Evolutionary conservation across 23 red algal genomes (phyloP).

Genomic region (Gracilaria vermiculophylla): DNA sequence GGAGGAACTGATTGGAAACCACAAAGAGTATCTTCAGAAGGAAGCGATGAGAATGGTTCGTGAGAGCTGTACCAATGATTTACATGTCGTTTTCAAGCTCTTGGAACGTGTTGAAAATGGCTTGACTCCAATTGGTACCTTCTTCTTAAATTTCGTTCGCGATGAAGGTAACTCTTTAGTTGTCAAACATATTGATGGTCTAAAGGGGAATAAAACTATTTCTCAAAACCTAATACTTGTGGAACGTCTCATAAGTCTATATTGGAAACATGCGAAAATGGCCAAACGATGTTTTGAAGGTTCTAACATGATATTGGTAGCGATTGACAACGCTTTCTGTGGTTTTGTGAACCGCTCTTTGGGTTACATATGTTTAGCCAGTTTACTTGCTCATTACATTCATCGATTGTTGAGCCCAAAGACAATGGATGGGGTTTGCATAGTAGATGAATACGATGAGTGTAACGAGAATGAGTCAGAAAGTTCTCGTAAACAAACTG

Average conservation of each 20-base stretch:
- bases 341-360: conserved; percentile 46
- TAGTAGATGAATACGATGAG: conserved; percentile 8
- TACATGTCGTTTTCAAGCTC: conserved; percentile 42
- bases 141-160: conserved; percentile 32
- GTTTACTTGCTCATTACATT: conserved; percentile 64
- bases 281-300: conserved; percentile 59
- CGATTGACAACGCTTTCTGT: conserved; percentile 63
- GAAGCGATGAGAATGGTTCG: conserved; percentile 35
- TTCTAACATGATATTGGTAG: conserved; percentile 42
- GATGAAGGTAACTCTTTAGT: conserved; percentile 46
- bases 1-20: conserved; percentile 54
- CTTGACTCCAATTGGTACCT: conserved; percentile 32
- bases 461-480: background rate
- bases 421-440: background rate
- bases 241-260: conserved; percentile 19
- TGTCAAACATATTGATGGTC: conserved; percentile 5
- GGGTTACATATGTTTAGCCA: conserved; percentile 42
- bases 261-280: conserved; percentile 46
- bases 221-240: conserved; percentile 22
- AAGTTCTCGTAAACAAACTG: background rate
- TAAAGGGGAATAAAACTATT: background rate
- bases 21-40: conserved; percentile 43
- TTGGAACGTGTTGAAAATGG: conserved; percentile 48
- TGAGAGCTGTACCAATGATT: conserved; percentile 24
- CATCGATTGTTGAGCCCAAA: conserved; percentile 45